Evolutionary conservation across 2,329 filamentous ascomycete genomes (phyloP).

Genomic region (Venturia effusa): DNA sequence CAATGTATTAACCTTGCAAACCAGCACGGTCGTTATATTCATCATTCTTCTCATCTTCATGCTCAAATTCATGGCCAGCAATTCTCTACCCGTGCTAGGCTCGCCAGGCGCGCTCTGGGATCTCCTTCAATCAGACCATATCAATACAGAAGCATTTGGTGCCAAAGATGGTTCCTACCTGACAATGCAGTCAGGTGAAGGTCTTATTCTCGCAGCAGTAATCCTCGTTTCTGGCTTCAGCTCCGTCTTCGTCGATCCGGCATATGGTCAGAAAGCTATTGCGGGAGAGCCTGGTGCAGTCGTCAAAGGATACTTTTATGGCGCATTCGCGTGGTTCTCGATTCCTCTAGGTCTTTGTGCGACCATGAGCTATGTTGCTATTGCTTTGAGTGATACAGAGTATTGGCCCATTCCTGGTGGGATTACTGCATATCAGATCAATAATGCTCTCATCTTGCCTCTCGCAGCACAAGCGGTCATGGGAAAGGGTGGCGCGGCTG

Average conservation of each 20-base stretch:
- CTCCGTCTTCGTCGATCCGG: slow-evolving; percentile 11
- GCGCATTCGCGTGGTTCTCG: slow-evolving; percentile 6
- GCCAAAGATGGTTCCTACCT: slow-evolving; percentile 8
- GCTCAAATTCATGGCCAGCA: slow-evolving; percentile 8
- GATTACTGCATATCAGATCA: neutral
- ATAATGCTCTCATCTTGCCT: slow-evolving; percentile 7
- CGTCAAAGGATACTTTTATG: slow-evolving; percentile 8
- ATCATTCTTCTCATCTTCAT: slow-evolving; percentile 9
- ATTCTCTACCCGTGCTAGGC: slow-evolving; percentile 4
- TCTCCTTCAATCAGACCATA: slow-evolving; percentile 3
- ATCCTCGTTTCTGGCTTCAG: slow-evolving; percentile 11
- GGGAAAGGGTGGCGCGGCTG: neutral
- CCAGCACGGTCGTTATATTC: slow-evolving; percentile 7
- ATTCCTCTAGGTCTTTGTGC: slow-evolving; percentile 5
- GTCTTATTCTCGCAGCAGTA: slow-evolving; percentile 6
- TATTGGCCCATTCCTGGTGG: slow-evolving; percentile 5
- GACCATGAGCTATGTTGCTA: slow-evolving; percentile 5
- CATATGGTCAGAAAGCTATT: slow-evolving; percentile 12
- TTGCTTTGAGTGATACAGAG: neutral
- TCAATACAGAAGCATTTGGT: neutral
- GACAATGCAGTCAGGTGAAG: slow-evolving; percentile 9
- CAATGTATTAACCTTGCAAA: neutral
- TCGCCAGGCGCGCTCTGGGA: slow-evolving; percentile 11
- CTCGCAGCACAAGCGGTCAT: slow-evolving; percentile 8
- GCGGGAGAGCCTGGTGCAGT: slow-evolving; percentile 9